Base-by-base conservation (phyloP, 2,329 filamentous ascomycete genomes). In the Beauveria scarabaeidicola region DNA sequence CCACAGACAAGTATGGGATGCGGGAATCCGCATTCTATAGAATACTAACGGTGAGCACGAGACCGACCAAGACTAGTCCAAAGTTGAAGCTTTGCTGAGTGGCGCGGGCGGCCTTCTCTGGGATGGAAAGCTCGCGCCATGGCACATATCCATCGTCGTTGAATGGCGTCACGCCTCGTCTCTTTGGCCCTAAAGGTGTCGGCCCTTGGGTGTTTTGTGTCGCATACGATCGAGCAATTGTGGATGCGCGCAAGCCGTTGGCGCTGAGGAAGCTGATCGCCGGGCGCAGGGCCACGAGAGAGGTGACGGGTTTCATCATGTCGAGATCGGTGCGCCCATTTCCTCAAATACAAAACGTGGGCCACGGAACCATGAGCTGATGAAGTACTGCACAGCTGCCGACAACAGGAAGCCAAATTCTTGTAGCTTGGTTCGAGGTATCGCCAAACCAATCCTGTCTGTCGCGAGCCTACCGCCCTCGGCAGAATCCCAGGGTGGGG, bases 51-150 rank as follows among this genome's bases (percentile, higher is more conserved):
- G 92, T 96, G 66, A 93, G 77, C 38, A 85, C 81, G 11, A 92
- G 74, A 27, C 93, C 93, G 8, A 87, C 78, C 1, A 91, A 65
- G 9, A 97, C 84, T 63, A 97, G 74, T 64, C 87, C 81, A 64
- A 96, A 85, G 73, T 97, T 97, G 77, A 96, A 88, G 17, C 87
- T 89, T 73, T 97, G 93, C 73, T 97, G 92, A 0, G 90, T 93
- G 9, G 91, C 89, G 43, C 93, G 83, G 25, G 88, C 88, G 3
- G 86, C 85, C 73, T 96, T 97, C 71, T 97, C 93, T 52, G 77
- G 77, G 0, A 75, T 77, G 1, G 87, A 91, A 2, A 97, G 81
- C 58, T 94, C 80, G 3, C 78, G 81, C 93, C 93, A 97, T 4
- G 85, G 84, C 1, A 96, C 85, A 63, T 82, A 81, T 8, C 93